Evolutionary conservation across 352 stramenopile species (phyloP), one percentile per base, ranked within the genome.

Genomic region (Phytophthora multivora): DNA sequence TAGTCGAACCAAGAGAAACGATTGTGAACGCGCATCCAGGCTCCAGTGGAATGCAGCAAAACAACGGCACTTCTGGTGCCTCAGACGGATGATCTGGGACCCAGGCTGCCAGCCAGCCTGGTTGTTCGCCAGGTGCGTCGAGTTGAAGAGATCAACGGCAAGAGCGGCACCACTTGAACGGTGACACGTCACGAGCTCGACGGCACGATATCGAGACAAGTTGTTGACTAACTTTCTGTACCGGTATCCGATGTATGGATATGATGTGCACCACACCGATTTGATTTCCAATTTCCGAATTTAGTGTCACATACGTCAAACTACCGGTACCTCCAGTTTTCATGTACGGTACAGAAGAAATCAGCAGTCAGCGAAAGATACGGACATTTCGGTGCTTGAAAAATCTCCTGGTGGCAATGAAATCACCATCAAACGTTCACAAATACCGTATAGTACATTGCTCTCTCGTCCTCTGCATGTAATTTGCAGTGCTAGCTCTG

Each of bases 151-250:
- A 23, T 23, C 21, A 23, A 23, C 21, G 21, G 21, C 21, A 23
- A 23, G 2, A 23, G 21, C 31, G 16, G 35, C 55, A 50, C 36
- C 55, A 50, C 16, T 64, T 26, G 46, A 46, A 35, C 19, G 10
- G 25, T 64, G 56, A 26, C 55, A 63, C 55, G 55, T 63, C 46
- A 57, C 26, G 36, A 36, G 28, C 11, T 56, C 33, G 35, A 46
- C 12, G 28, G 15, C 42, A 50, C 42, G 23, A 50, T 35, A 9
- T 19, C 25, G 41, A 33, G 41, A 48, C 41, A 48, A 48, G 38
- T 13, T 13, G 9, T 4, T 33, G 9, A 4, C 9, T 13, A 12
- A 13, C 28, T 33, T 3, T 12, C 13, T 9, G 28, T 33, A 33
- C 28, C 28, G 28, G 28, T 33, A 13, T 15, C 28, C 26, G 7